Evolutionary conservation across 164 flowering plant species (phyloP), one percentile per base, ranked within the genome.

Genomic region (Piper longum): DNA sequence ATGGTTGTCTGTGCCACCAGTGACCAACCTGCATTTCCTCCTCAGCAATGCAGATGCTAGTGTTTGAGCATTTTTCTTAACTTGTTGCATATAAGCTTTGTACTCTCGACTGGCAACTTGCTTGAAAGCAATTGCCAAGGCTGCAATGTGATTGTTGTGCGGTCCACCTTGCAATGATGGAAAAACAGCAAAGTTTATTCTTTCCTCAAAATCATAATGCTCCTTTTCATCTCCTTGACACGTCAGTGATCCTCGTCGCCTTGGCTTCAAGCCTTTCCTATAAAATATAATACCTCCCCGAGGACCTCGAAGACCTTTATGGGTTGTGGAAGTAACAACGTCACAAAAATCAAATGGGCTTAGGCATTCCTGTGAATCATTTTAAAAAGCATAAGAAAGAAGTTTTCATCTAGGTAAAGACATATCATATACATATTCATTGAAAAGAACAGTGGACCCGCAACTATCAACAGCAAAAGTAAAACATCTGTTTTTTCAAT

Each of bases 121-220:
- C 63, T 87, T 92, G 61, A 92, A 79, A 54, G 96, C 95, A 69
- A 92, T 78, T 58, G 96, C 96, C 52, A 92, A 89, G n/a, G 96
- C 98, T 67, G 95, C 96, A 68, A 89, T 87, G 71, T 86, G 96
- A 67, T 92, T 87, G 67, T 89, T 92, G 74, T 92, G 96, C 9
- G 98, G 98, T 6, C 98, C 98, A 62, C 98, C 98, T 80, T 92
- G 98, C 67, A 86, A 54, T 18, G 93, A 82, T 45, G 98, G 93
- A 64, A 81, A 84, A 16, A 92, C 93, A 65, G 98, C 95, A 78
- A 87, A 87, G 61, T 86, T 92, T 68, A 92, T 87, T 77, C 71
- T 83, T 3, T 89, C 95, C 76, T 89, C 98, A 63, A 82, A 85
- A 70, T 92, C 96, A 80, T 81, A 89, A 6, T 66, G 78, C 43